These are phyloP conservation scores for Phytophthora melonis DNA, from an alignment of 352 stramenopile species.

Conservation along the genomic window DNA sequence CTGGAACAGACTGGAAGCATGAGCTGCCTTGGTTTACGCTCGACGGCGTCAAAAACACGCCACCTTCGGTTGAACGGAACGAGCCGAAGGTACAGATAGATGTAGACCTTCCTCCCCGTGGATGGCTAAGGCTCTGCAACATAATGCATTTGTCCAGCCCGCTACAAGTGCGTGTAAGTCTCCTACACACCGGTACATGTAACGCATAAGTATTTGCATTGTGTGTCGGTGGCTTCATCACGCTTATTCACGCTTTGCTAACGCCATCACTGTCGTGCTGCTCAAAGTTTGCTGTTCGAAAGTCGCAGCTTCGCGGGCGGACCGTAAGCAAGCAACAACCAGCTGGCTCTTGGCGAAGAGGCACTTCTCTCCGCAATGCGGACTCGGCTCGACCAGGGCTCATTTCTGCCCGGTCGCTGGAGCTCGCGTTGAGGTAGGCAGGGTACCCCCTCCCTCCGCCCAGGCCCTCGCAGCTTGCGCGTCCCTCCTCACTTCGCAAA, in stretches of 20 bases:
- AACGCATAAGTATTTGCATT: too few relatives aligned
- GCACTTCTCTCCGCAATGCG: neutral
- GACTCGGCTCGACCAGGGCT: neutral
- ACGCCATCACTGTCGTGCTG: neutral
- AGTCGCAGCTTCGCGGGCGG: neutral
- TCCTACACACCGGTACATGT: too few relatives aligned
- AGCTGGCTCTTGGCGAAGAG: neutral
- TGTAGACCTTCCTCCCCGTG: neutral
- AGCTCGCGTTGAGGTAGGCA: neutral
- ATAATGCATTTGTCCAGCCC: too few relatives aligned
- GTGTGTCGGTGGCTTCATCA: too few relatives aligned
- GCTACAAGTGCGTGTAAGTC: too few relatives aligned
- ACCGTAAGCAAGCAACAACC: neutral
- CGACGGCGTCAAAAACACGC: neutral
- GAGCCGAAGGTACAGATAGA: neutral
- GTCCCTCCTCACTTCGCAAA: neutral
- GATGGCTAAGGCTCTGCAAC: too few relatives aligned
- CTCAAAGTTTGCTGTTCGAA: neutral
- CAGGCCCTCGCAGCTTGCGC: neutral
- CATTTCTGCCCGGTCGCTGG: neutral
- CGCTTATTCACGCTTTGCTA: too few relatives aligned
- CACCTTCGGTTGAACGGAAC: neutral
- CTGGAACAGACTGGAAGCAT: neutral
- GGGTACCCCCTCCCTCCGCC: neutral
- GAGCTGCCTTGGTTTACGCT: conserved; percentile 13